Evolutionary conservation across 2,329 filamentous ascomycete genomes (phyloP).

Genomic region (Aspergillus brasiliensis): DNA sequence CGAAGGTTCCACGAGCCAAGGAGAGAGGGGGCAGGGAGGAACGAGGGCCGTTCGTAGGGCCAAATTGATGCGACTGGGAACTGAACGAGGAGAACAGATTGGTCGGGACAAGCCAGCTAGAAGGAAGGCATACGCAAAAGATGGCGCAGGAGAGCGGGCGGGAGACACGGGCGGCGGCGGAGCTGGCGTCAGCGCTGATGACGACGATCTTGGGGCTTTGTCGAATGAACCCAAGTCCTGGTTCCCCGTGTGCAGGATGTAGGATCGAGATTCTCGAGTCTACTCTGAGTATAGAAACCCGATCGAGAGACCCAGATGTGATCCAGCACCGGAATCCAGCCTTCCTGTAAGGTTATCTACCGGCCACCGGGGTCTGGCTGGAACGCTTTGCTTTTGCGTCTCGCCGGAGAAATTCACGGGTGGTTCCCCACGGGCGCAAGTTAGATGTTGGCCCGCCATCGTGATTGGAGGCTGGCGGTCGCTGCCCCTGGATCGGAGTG

Average conservation of each 20-base stretch:
- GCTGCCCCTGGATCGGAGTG: background rate
- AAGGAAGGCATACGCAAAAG: constrained; percentile 14
- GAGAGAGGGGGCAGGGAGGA: background rate
- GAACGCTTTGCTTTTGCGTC: background rate
- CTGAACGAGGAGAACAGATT: background rate
- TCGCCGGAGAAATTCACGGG: background rate
- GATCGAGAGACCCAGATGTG: background rate
- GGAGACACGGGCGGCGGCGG: constrained; percentile 16
- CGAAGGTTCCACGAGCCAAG: background rate
- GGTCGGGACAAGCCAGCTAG: background rate
- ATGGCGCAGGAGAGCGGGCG: constrained; percentile 12
- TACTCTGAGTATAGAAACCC: background rate
- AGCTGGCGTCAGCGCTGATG: constrained; percentile 15
- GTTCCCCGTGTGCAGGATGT: background rate
- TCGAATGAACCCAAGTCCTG: background rate
- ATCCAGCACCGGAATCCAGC: background rate
- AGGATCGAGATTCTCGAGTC: background rate
- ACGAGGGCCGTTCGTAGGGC: background rate
- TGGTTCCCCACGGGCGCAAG: background rate
- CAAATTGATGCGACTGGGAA: background rate
- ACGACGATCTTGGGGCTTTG: constrained; percentile 5
- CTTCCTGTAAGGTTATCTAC: background rate
- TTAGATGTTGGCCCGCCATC: background rate
- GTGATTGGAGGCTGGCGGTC: background rate
- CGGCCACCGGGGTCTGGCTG: background rate